A percentile compares a stretch with the other conserved stretches of the same genome.
phyloP scores from a whole-genome alignment of 768 basidiomycete species.

The Phlebiopsis flavidoalba region DNA sequence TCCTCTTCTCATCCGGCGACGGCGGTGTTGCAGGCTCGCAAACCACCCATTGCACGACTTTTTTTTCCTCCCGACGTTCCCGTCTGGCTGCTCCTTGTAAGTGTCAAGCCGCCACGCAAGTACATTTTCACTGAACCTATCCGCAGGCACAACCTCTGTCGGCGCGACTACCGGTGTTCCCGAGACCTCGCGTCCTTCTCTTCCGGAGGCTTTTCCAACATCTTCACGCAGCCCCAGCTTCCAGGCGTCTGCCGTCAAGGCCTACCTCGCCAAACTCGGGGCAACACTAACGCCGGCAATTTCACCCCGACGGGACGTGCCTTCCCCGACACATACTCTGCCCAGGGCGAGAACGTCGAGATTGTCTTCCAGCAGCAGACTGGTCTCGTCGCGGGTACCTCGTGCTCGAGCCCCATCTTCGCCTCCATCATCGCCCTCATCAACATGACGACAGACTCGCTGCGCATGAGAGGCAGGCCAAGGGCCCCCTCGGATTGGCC shows the following conservation, averaged over 20 bases:
- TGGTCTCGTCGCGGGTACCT: constrained; percentile 25
- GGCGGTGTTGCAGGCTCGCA: constrained; percentile 32
- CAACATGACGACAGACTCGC: constrained; percentile 26
- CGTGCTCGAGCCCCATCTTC: constrained; percentile 29
- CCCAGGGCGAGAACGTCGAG: constrained; percentile 30
- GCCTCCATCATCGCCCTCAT: constrained; percentile 29
- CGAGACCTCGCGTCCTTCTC: constrained; percentile 28
- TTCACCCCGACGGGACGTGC: constrained; percentile 27
- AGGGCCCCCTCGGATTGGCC: constrained; percentile 29
- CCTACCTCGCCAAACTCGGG: constrained; percentile 30
- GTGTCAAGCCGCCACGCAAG: constrained; percentile 2
- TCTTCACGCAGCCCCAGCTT: constrained; percentile 28
- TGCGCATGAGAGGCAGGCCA: constrained; percentile 22
- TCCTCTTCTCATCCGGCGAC: constrained; percentile 36
- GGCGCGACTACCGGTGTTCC: constrained; percentile 28
- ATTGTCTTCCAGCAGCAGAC: constrained; percentile 18
- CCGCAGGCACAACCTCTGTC: constrained; percentile 29
- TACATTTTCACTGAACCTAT: not conserved
- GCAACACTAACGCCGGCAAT: constrained; percentile 17
- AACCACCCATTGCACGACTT: constrained; percentile 22
- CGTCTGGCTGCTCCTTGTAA: constrained; percentile 30
- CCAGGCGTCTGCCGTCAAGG: constrained; percentile 32
- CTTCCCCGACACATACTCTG: constrained; percentile 44
- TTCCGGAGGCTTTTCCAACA: constrained; percentile 32
- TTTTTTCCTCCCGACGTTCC: constrained; percentile 33